These are phyloP conservation scores for Haematococcus sp. DNA, from an alignment of 139 green algal species.

Conservation along the genomic window DNA sequence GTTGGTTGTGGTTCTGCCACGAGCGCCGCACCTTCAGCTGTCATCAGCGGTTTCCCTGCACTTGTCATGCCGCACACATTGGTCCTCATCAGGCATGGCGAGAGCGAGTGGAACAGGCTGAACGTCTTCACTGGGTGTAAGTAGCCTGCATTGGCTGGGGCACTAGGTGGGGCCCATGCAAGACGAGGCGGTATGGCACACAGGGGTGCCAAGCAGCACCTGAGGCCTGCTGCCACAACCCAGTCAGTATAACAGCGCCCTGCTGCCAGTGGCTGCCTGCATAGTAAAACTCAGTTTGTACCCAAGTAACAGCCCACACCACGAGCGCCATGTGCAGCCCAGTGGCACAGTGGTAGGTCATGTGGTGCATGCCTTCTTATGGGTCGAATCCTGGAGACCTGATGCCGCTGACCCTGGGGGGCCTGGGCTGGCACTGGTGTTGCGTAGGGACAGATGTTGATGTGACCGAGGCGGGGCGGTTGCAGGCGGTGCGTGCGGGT, in stretches of 20 bases:
- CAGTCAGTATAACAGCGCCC: not conserved
- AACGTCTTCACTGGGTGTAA: constrained; percentile 16
- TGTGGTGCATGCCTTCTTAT: too few relatives aligned
- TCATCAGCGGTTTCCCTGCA: too few relatives aligned
- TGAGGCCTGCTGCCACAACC: too few relatives aligned
- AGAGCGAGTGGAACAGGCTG: constrained; percentile 3
- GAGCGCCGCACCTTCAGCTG: too few relatives aligned
- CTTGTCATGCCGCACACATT: too few relatives aligned
- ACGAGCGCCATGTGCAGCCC: not conserved
- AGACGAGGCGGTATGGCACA: not conserved
- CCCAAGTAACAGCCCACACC: not conserved
- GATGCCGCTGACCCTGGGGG: too few relatives aligned
- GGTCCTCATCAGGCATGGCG: too few relatives aligned
- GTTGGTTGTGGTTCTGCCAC: too few relatives aligned
- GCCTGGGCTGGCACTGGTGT: too few relatives aligned
- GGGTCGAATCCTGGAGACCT: too few relatives aligned
- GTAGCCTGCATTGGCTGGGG: not conserved
- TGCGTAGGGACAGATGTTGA: constrained; percentile 30
- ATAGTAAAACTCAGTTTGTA: not conserved
- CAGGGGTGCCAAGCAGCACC: not conserved
- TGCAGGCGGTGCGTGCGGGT: constrained; percentile 18
- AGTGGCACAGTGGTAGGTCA: not conserved
- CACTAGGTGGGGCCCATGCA: not conserved
- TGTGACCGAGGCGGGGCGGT: constrained; percentile 8
- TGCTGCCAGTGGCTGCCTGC: not conserved